A percentile compares a stretch with the other conserved stretches of the same genome.
These are phyloP conservation scores for Mycena capillaripes DNA, from an alignment of 768 basidiomycete species.

Conservation along the genomic window DNA sequence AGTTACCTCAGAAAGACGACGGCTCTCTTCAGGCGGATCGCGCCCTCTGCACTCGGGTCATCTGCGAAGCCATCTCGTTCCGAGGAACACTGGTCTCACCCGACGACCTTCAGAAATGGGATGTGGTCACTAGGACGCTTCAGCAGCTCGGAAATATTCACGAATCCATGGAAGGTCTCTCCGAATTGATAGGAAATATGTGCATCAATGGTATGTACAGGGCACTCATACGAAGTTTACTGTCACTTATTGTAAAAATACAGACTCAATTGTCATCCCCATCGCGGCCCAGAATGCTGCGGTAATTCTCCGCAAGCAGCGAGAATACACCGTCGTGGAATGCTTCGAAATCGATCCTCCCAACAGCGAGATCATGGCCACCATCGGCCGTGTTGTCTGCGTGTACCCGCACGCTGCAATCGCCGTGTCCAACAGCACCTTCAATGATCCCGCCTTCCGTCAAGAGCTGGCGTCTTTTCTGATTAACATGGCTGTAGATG, in stretches of 20 bases:
- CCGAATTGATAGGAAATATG: constrained; percentile 39
- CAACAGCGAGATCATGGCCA: no score
- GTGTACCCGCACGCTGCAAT: no score
- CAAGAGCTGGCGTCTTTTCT: constrained; percentile 61
- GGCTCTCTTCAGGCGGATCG: constrained; percentile 40
- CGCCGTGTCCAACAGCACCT: no score
- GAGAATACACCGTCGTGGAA: constrained; percentile 48
- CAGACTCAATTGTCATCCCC: constrained; percentile 54
- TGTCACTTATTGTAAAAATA: background rate
- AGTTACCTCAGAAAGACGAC: constrained; percentile 55
- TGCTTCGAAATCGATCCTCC: no score
- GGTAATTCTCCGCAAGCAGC: constrained; percentile 52
- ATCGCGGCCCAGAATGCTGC: constrained; percentile 65
- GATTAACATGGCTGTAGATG: constrained; percentile 52
- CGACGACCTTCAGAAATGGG: constrained; percentile 44
- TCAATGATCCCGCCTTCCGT: no score
- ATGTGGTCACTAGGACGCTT: constrained; percentile 47
- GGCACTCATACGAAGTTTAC: background rate
- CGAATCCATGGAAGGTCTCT: constrained; percentile 24
- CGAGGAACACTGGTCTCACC: constrained; percentile 32
- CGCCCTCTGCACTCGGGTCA: no score
- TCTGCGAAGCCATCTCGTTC: constrained; percentile 31
- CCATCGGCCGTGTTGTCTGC: no score
- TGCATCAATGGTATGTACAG: constrained; percentile 38
- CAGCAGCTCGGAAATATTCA: constrained; percentile 36